Evolutionary conservation across 2,329 filamentous ascomycete species (phyloP).

Genomic region (Cladophialophora bantiana): DNA sequence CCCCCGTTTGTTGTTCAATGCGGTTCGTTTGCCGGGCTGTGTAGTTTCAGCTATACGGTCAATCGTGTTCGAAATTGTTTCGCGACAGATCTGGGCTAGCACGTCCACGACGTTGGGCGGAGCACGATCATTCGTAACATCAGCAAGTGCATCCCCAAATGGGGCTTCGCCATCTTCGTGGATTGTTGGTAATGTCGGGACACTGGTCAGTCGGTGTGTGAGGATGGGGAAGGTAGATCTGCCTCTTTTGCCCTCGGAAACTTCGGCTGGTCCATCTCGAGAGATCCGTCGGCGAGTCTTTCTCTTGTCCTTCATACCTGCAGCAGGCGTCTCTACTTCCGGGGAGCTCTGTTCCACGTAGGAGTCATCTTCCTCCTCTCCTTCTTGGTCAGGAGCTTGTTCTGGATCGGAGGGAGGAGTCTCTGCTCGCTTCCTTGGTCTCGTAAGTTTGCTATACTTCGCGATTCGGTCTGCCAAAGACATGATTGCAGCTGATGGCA

Average conservation of each 20-base stretch:
- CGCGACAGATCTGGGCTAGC: constrained; percentile 58
- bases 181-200: constrained; percentile 38
- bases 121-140: constrained; percentile 46
- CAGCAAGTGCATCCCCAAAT: constrained; percentile 16
- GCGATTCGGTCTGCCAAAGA: constrained; percentile 14
- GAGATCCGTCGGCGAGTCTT: constrained; percentile 15
- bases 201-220: constrained; percentile 43
- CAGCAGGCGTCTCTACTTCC: constrained; percentile 33
- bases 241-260: constrained; percentile 11
- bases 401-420: constrained; percentile 30
- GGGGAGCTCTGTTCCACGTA: constrained; percentile 36
- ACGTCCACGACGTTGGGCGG: constrained; percentile 61
- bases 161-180: constrained; percentile 36
- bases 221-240: constrained; percentile 43
- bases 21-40: constrained; percentile 11
- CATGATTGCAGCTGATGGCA: not conserved
- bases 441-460: constrained; percentile 21
- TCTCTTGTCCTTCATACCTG: constrained; percentile 25
- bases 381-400: constrained; percentile 23
- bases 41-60: constrained; percentile 52
- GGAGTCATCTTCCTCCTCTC: constrained; percentile 35
- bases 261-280: constrained; percentile 13
- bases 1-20: constrained; percentile 54
- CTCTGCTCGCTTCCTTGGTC: constrained; percentile 19
- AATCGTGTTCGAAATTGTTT: constrained; percentile 57